phyloP scores from a whole-genome alignment of 257 asterid species.

The Plantago elongata region DNA sequence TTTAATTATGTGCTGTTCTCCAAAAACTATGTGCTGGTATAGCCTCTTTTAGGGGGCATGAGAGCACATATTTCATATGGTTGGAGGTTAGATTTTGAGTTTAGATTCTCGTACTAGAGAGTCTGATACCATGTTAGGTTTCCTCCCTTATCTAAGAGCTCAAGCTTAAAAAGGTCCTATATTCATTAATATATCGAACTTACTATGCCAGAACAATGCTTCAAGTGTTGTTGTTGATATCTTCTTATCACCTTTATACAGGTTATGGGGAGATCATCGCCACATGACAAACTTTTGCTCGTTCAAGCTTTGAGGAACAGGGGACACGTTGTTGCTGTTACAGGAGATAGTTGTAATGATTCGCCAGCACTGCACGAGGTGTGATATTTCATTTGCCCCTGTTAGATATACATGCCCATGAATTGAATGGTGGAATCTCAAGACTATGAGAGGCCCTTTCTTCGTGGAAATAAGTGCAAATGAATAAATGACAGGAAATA shows the following conservation, averaged over 20 bases:
- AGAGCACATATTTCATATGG: not conserved
- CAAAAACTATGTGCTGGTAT: too few species aligned
- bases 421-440: constrained; percentile 1
- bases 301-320: constrained; percentile 88
- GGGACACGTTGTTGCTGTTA: constrained; percentile 93
- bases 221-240: too few species aligned
- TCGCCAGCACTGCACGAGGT: constrained; percentile 99
- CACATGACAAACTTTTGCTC: constrained; percentile 84
- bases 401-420: constrained; percentile 1
- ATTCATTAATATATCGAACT: too few species aligned
- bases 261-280: constrained; percentile 99
- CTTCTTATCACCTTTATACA: constrained; percentile 13
- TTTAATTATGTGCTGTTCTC: too few species aligned
- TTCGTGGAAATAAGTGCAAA: not conserved
- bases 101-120: not conserved
- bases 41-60: too few species aligned
- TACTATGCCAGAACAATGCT: too few species aligned
- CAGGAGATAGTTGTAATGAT: constrained; percentile 96
- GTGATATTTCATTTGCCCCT: constrained; percentile 18
- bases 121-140: not conserved
- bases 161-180: too few species aligned
- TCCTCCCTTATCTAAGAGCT: not conserved
- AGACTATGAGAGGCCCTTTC: not conserved
- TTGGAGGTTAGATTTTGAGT: not conserved
- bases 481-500: too few species aligned